phyloP scores from a whole-genome alignment of 306 rosid genomes.

The Glycine latifolia region DNA sequence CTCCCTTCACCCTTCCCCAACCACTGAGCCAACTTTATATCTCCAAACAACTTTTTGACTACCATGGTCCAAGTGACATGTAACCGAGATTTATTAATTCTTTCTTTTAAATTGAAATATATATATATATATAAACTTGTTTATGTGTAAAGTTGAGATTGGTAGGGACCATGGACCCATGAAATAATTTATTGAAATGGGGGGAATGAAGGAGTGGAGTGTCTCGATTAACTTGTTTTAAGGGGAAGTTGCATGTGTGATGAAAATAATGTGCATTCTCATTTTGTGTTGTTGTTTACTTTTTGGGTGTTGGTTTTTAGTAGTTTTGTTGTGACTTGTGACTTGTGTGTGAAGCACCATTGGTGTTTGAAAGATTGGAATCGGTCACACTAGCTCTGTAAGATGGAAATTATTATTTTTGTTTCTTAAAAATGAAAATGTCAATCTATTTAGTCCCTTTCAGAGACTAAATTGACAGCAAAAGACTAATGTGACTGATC shows the following conservation, averaged over 20 bases:
- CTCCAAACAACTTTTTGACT: too few relatives aligned
- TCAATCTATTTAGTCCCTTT: neutral
- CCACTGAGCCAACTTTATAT: too few relatives aligned
- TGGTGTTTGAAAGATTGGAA: neutral
- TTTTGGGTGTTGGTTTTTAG: slow-evolving; percentile 1
- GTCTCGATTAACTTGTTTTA: too few relatives aligned
- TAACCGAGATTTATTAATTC: neutral
- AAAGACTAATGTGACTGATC: neutral
- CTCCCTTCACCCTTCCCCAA: too few relatives aligned
- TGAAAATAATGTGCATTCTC: slow-evolving; percentile 16
- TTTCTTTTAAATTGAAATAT: neutral
- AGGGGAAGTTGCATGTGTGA: neutral
- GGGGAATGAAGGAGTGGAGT: too few relatives aligned
- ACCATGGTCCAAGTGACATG: too few relatives aligned
- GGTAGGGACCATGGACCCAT: neutral
- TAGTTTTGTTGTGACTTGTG: neutral
- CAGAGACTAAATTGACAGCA: neutral
- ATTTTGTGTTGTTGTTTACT: slow-evolving; percentile 28
- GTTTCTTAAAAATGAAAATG: neutral
- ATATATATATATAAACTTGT: neutral
- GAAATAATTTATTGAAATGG: neutral
- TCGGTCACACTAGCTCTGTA: too few relatives aligned
- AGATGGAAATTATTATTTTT: neutral
- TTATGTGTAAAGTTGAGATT: neutral
- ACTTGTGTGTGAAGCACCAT: too few relatives aligned